phyloP scores from a whole-genome alignment of 192 early-diverging fungal genomes.

The Entophlyctis luteolus region DNA sequence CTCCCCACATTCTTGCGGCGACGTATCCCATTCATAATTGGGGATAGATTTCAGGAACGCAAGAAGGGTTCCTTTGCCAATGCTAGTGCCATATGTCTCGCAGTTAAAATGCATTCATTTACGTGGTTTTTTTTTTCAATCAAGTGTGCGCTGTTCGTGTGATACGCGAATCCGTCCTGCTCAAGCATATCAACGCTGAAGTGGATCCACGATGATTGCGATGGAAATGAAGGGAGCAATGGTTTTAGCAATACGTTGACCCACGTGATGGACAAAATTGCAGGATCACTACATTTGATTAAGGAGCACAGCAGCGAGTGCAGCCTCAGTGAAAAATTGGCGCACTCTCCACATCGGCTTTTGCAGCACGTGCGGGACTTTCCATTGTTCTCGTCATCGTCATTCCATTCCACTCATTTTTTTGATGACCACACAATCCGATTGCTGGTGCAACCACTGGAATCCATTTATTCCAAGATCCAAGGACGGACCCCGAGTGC shows the following conservation, averaged over 20 bases:
- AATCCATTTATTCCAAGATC: no score
- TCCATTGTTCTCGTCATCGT: conserved; percentile 22
- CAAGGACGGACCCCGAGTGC: no score
- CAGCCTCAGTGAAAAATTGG: background rate
- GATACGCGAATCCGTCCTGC: conserved; percentile 14
- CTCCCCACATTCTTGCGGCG: conserved; percentile 62
- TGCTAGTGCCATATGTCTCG: conserved; percentile 66
- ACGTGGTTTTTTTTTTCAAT: conserved; percentile 67
- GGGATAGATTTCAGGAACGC: conserved; percentile 72
- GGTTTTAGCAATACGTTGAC: conserved; percentile 67
- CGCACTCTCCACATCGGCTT: conserved; percentile 53
- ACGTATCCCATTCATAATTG: conserved; percentile 81
- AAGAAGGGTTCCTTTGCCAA: conserved; percentile 91
- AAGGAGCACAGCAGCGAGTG: background rate
- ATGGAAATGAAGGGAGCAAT: conserved; percentile 68
- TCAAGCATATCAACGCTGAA: conserved; percentile 27
- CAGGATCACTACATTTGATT: background rate
- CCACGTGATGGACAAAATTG: conserved; percentile 77
- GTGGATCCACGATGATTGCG: conserved; percentile 57
- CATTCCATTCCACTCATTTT: background rate
- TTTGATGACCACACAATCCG: no score
- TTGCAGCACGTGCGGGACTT: conserved; percentile 74
- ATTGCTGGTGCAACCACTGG: no score
- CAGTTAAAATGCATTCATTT: conserved; percentile 66
- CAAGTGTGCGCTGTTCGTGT: conserved; percentile 64